Conservation (phyloP, 1,284 basidiomycete genomes). For the Heliocybe sulcata region DNA sequence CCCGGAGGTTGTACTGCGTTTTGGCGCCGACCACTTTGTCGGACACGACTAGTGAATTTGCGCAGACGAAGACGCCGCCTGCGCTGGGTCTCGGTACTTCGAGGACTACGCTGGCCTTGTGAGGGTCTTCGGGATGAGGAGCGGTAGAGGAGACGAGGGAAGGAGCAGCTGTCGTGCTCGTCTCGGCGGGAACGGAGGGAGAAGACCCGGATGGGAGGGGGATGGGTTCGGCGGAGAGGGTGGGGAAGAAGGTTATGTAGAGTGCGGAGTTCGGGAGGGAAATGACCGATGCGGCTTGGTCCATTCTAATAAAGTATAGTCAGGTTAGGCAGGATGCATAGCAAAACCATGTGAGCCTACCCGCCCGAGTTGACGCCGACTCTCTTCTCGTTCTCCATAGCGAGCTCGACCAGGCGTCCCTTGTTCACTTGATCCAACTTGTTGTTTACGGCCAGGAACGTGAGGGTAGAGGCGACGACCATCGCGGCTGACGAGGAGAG, state of each 20-base stretch:
- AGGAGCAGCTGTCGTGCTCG: constrained; percentile 12
- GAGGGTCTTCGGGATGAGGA: constrained; percentile 2
- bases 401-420: constrained; percentile 67
- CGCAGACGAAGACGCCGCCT: constrained; percentile 65
- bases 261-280: constrained; percentile 62
- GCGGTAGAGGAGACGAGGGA: constrained; percentile 22
- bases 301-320: constrained; percentile 43
- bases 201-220: constrained; percentile 41
- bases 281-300: constrained; percentile 81
- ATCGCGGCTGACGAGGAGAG: constrained; percentile 58
- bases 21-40: constrained; percentile 76
- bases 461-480: constrained; percentile 77
- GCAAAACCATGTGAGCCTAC: constrained; percentile 15
- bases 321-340: constrained; percentile 15
- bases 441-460: constrained; percentile 70
- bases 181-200: constrained; percentile 21
- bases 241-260: constrained; percentile 78
- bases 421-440: constrained; percentile 57
- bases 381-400: constrained; percentile 77
- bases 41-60: constrained; percentile 81
- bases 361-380: constrained; percentile 40
- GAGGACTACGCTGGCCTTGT: not conserved
- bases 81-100: not conserved
- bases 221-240: constrained; percentile 57
- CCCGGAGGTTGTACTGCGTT: constrained; percentile 79